Evolutionary conservation across 2,329 filamentous ascomycete species (phyloP).

Genomic region (Chaetomium strumarium): DNA sequence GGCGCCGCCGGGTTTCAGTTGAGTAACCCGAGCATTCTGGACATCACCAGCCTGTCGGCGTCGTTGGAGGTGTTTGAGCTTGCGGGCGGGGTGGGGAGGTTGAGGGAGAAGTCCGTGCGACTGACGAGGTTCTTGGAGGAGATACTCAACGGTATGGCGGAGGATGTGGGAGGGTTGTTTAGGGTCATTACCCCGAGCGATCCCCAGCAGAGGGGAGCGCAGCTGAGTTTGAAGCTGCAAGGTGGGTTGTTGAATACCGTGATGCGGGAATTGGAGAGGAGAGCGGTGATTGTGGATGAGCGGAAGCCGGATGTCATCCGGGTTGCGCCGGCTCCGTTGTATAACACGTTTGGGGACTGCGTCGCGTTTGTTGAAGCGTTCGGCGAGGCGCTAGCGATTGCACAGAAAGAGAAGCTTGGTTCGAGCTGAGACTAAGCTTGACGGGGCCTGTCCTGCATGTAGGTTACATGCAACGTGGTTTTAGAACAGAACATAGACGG

Average conservation of each 20-base stretch:
- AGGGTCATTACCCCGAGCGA: conserved; percentile 61
- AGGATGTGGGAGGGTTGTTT: conserved; percentile 36
- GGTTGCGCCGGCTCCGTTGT: conserved; percentile 68
- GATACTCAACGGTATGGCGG: conserved; percentile 38
- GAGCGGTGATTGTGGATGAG: conserved; percentile 67
- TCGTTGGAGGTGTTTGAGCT: conserved; percentile 65
- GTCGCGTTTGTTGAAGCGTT: conserved; percentile 48
- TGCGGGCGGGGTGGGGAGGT: conserved; percentile 52
- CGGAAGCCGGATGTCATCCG: conserved; percentile 68
- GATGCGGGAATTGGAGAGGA: conserved; percentile 53
- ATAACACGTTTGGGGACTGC: conserved; percentile 65
- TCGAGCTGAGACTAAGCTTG: not conserved
- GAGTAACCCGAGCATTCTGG: conserved; percentile 69
- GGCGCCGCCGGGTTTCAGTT: conserved; percentile 73
- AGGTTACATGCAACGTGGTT: not conserved
- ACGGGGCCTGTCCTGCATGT: not conserved
- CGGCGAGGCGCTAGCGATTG: conserved; percentile 19
- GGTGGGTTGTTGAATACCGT: conserved; percentile 57
- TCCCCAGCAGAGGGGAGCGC: conserved; percentile 60
- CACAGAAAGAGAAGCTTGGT: not conserved
- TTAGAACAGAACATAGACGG: not conserved
- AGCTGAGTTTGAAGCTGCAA: conserved; percentile 60
- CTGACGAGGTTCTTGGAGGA: conserved; percentile 64
- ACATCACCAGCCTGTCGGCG: conserved; percentile 63
- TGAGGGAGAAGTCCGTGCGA: conserved; percentile 60